Base-by-base conservation (phyloP, 1,284 basidiomycete species). In the Cutaneotrichosporon daszewskae region DNA sequence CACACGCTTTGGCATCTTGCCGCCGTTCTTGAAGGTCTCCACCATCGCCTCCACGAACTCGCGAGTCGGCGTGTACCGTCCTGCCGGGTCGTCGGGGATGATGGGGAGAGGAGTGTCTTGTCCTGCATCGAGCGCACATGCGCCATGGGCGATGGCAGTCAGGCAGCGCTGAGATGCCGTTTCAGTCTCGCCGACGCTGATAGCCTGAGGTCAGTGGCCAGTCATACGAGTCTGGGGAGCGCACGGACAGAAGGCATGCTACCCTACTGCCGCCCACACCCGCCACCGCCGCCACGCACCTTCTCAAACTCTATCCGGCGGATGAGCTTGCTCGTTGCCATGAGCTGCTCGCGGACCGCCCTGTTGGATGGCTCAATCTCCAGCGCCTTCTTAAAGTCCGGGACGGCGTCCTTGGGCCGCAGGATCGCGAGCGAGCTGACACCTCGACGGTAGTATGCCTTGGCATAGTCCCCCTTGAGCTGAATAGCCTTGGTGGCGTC, bases 391-490 rank as follows among this genome's bases (percentile, higher is more conserved):
- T 84, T 87, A 70, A 95, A 85, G 71, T 96, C 91, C 17, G 78
- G 72, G 14, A 95, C 78, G 4, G 92, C 90, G 36, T 81, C 72
- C 54, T 87, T 86, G 33, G 85, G 85, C 61, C 85, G 84, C 47
- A 96, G 72, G 41, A 90, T 87, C 62, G 94, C 86, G 47, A 99
- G 78, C 60, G 94, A 82, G 53, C 91, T 95, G 57, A 85, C 84
- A 37, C 88, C 94, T 39, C 95, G 85, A 51, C 91, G 87, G 63
- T 66, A 72, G 57, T 64, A 68, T 3, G 67, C 67, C 68, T 98
- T 98, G 45, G 84, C 83, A 66, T 95, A 96, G 58, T 82, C 84
- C 1, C 87, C 80, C 71, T 98, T 89, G 53, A 97, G 73, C 54
- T 84, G 77, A 49, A 98, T 86, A 7, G 94, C 95, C 62, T 83